Base-by-base conservation (phyloP, 1,284 basidiomycete genomes). In the Melampsora larici-populina region DNA sequence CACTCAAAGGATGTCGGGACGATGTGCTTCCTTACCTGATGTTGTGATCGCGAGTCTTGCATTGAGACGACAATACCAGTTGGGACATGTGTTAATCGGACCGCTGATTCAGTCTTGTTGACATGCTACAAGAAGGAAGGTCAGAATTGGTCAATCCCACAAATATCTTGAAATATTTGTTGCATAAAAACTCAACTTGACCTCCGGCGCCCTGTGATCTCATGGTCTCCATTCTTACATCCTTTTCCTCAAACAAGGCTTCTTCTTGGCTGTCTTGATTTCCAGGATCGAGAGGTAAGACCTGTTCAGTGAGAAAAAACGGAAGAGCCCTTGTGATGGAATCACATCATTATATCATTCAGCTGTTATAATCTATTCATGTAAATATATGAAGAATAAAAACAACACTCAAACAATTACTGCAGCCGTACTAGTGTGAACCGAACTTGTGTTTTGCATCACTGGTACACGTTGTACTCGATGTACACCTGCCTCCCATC, bases 21-120 rank as follows among this genome's bases (percentile, higher is more conserved):
- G 58, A 26, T 29, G 31, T 4, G 31, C 36, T 4, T 2, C 80
- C 86, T 15, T 79, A 92, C 92, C 86, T 93, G 91, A 83, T 99
- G 96, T 83, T 99, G 96, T 82, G 91, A 94, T 11, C 97, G 89
- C 80, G 95, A 94, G 81, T 99, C 96, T 85, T 99, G 97, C 93
- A 98, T 98, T 3, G 94, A 95, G 11, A 99, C 97, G 0, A 90
- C 91, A 76, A 98, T 92, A 0, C 95, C 94, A 0, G 94, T 93
- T 0, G 97, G 96, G 17, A 92, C 85, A 81, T 99, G 97, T 0
- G 94, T 97, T 48, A 99, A 85, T 0, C 97, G 90, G n/a, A 99
- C 93, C 0, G 97, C 97, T 0, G 94, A 97, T 84, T 99, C 97
- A 0, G 96, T 99, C 87, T 93, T 94, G 86, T 99, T 99, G 82